Base-by-base conservation (phyloP, 1,139 yeast genomes). In the Meyerozyma carpophila region DNA sequence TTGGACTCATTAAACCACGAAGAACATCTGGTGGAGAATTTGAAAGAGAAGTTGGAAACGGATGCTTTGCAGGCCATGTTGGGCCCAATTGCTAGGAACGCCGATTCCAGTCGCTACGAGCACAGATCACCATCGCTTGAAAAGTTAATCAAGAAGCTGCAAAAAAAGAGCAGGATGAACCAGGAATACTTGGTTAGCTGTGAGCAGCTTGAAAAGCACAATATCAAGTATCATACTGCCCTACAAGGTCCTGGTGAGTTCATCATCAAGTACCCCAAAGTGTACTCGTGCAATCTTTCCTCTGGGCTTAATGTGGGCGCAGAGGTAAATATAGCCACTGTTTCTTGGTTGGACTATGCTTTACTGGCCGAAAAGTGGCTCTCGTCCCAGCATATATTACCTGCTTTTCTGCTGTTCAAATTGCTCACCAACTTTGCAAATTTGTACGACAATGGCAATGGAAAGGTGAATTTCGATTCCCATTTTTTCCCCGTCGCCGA, bases 201-300 rank as follows among this genome's bases (percentile, higher is more conserved):
- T 0, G 63, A 66, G 18, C 50, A 67, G 21, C 58, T 84, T n/a
- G 50, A 55, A n/a, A 59, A 63, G 24, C 53, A 68, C 39, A 82
- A 80, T 0, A 81, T 84, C 18, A 63, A 57, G 7, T 75, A 66
- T 31, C 65, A 68, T 39, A 70, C 75, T 6, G 62, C 77, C 0
- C 55, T 71, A 11, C 90, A 84, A 57, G 66, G 65, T 32, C 81
- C 84, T 0, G 87, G 88, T 0, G 85, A 84, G 40, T 70, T 72
- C 47, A 62, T 84, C 4, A 62, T 83, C 42, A 79, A 75, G 44
- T 80, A 65, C 47, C 89, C 90, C 0, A 70, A 72, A 45, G 57
- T 78, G 1, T 82, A 77, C 54, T 65, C 81, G 0, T 61, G 79
- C 9, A 62, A 63, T 3, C 55, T 81, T 3, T 77, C 84, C 0